Percentiles rank a stretch among this genome's conserved stretches.
These are phyloP conservation scores for Quercus tomentella DNA, from an alignment of 331 rosid genomes.

Conservation along the genomic window DNA sequence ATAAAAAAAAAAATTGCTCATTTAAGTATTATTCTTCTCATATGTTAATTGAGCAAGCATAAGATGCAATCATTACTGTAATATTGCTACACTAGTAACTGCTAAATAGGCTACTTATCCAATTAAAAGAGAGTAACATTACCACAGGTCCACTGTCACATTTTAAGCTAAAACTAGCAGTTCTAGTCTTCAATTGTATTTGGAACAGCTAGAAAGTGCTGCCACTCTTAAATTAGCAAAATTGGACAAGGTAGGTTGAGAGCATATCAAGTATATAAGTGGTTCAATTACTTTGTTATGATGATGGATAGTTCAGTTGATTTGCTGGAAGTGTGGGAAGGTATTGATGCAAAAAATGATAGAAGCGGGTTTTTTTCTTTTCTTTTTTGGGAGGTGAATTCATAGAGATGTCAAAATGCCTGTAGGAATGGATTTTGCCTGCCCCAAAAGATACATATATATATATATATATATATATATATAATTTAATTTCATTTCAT, in stretches of 20 bases:
- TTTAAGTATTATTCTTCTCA: neutral
- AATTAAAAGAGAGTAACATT: neutral
- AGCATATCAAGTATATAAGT: neutral
- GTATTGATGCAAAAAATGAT: neutral
- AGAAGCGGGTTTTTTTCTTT: neutral
- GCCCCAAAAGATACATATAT: too few species aligned
- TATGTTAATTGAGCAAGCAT: neutral
- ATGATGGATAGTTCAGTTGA: neutral
- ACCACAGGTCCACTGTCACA: neutral
- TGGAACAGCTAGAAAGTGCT: neutral
- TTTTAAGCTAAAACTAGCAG: neutral
- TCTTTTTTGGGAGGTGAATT: neutral
- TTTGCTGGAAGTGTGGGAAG: neutral
- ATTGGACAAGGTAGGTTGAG: neutral
- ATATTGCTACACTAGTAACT: neutral
- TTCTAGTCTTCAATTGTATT: neutral
- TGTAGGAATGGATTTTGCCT: too few species aligned
- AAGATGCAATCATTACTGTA: neutral
- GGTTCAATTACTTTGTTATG: neutral
- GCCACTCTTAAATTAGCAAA: neutral
- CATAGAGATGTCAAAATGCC: too few species aligned
- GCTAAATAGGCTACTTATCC: neutral
- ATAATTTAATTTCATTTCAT: too few species aligned
- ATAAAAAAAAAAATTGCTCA: neutral
- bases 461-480: too few species aligned